These are phyloP conservation scores for Sanghuangporus sanghuang DNA, from an alignment of 1,284 basidiomycete species.

Conservation along the genomic window DNA sequence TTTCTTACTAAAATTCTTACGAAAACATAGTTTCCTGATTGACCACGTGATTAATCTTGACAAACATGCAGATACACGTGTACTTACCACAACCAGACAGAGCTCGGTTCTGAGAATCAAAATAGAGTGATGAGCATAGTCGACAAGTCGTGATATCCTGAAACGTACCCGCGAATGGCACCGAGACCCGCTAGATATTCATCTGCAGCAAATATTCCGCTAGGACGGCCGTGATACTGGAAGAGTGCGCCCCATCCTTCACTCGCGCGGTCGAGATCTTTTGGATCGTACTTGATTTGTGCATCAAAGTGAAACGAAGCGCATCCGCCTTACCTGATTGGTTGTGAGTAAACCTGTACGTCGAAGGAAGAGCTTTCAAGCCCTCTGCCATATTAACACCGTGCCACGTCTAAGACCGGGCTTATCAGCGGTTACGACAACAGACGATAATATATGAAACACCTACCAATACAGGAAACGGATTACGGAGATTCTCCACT, in stretches of 20 bases:
- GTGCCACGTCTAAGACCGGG: slow-evolving; percentile 36
- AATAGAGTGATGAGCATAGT: neutral
- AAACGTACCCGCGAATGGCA: slow-evolving; percentile 46
- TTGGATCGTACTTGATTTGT: neutral
- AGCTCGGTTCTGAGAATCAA: slow-evolving; percentile 39
- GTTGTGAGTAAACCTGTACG: slow-evolving; percentile 54
- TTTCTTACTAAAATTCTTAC: slow-evolving; percentile 27
- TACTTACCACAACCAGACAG: slow-evolving; percentile 50
- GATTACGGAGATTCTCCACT: slow-evolving; percentile 30
- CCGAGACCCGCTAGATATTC: slow-evolving; percentile 54
- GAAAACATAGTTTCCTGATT: slow-evolving; percentile 57
- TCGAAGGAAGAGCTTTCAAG: slow-evolving; percentile 49
- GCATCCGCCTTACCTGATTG: slow-evolving; percentile 37
- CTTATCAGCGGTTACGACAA: neutral
- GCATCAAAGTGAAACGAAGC: neutral
- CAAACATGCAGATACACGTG: neutral
- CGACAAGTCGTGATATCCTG: neutral
- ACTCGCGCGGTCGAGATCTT: slow-evolving; percentile 49
- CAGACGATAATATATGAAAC: neutral
- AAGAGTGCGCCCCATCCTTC: slow-evolving; percentile 53
- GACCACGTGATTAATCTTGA: neutral
- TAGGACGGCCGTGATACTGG: slow-evolving; percentile 56
- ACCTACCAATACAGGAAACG: slow-evolving; percentile 21
- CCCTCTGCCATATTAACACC: slow-evolving; percentile 58
- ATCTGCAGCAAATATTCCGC: slow-evolving; percentile 54